Base-by-base conservation (phyloP, 1,284 basidiomycete species). In the Microbotryum lychnidis-dioicae region DNA sequence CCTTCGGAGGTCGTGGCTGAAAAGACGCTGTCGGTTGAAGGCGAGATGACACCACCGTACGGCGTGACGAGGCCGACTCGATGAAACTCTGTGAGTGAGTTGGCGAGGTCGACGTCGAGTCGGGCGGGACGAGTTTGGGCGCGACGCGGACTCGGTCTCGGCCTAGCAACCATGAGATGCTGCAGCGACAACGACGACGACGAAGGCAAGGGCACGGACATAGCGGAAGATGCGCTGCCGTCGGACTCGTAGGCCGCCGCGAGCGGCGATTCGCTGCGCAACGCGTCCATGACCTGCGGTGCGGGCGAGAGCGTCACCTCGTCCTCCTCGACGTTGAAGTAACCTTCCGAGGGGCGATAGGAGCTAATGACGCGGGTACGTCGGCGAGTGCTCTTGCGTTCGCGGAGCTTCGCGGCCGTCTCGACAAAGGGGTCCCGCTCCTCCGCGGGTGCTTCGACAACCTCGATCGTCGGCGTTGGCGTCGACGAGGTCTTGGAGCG, bases 31-130 rank as follows among this genome's bases (percentile, higher is more conserved):
- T 57, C 50, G 47, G 55, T 44, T 18, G 60, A 55, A 9, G 60
- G 55, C 12, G 57, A 56, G 29, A 47, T 16, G 51, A 10, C 4
- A 14, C 50, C 49, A 50, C 25, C 23, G 57, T 42, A 46, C 5
- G 54, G 44, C 12, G 23, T 1, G 63, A 60, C 7, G 63, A 61
- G 2, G 50, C 50, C 2, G 57, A 27, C 44, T 16, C 31, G 25
- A 21, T 37, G 12, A 31, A 25, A 48, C 16, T 45, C 20, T 1
- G 47, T 12, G 42, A 58, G 9, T 4, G 66, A 46, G 54, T 68
- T 68, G 6, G 66, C 66, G 6, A 58, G 63, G 4, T 29, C 55
- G 52, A 68, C 57, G 46, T 68, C 53, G 53, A 68, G 57, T 16
- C 63, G 66, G 1, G 55, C 44, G 1, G 66, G 66, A 42, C 37